These are phyloP conservation scores for Collariella sp. DNA, from an alignment of 495 filamentous ascomycete species.

Conservation along the genomic window DNA sequence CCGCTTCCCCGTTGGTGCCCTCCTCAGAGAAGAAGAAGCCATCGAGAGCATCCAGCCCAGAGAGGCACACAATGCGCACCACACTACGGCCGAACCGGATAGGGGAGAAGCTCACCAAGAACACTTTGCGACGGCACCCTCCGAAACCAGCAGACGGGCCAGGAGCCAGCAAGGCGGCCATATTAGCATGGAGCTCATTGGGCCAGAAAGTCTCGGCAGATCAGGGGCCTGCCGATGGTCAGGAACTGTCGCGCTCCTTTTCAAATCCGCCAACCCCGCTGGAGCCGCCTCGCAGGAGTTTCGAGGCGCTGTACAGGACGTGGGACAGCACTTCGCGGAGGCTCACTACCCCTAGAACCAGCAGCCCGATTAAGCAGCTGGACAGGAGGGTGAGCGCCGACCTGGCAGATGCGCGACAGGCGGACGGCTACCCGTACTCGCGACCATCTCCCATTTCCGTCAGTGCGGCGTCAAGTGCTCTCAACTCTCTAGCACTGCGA, in stretches of 20 bases:
- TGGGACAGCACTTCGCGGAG: constrained; percentile 42
- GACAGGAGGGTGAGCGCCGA: constrained; percentile 21
- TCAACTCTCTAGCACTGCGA: constrained; percentile 28
- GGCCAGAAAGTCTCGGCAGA: constrained; percentile 16
- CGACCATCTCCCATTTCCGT: constrained; percentile 34
- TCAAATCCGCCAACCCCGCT: constrained; percentile 15
- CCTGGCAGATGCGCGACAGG: constrained; percentile 13
- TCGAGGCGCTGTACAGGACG: constrained; percentile 19
- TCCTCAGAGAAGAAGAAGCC: constrained; percentile 37
- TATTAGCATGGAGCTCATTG: constrained; percentile 67
- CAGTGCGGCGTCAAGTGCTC: constrained; percentile 40
- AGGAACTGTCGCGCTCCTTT: constrained; percentile 9
- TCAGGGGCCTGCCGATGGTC: not conserved
- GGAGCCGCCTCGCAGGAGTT: constrained; percentile 22
- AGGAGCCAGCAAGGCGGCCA: constrained; percentile 75
- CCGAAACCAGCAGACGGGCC: constrained; percentile 31
- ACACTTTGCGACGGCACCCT: constrained; percentile 34
- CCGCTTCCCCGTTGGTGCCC: constrained; percentile 13
- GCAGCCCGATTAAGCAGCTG: constrained; percentile 16
- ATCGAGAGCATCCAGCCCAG: constrained; percentile 68
- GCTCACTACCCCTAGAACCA: constrained; percentile 24
- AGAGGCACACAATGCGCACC: constrained; percentile 74
- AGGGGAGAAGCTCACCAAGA: constrained; percentile 50
- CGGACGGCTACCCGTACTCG: constrained; percentile 17
- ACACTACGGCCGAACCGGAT: constrained; percentile 61